A percentile compares a stretch with the other conserved stretches of the same genome.
phyloP scores from a whole-genome alignment of 2,329 filamentous ascomycete genomes.

The Cryoendolithus antarcticus region DNA sequence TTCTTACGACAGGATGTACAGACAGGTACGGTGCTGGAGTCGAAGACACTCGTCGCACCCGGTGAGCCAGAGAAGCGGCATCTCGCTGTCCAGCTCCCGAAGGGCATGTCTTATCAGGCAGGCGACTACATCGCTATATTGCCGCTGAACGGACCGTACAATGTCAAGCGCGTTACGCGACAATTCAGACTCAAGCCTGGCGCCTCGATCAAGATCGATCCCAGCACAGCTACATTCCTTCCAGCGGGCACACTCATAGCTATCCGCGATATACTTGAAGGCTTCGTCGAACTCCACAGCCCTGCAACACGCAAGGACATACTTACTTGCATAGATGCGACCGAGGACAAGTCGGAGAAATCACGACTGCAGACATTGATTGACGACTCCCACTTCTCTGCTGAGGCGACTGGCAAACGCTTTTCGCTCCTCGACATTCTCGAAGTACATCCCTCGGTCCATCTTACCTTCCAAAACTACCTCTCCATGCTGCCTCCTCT shows the following conservation, averaged over 20 bases:
- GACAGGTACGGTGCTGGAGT: slow-evolving; percentile 45
- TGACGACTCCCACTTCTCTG: not conserved
- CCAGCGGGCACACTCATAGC: slow-evolving; percentile 48
- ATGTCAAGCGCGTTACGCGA: slow-evolving; percentile 48
- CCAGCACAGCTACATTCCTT: slow-evolving; percentile 52
- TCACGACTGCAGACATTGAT: too few relatives aligned
- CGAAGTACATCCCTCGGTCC: slow-evolving; percentile 44
- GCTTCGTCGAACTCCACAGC: slow-evolving; percentile 59
- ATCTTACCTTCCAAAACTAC: slow-evolving; percentile 49
- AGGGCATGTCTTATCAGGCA: slow-evolving; percentile 47
- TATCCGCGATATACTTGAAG: slow-evolving; percentile 49
- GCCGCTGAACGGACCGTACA: slow-evolving; percentile 45
- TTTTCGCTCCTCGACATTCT: slow-evolving; percentile 49
- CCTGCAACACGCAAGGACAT: slow-evolving; percentile 41
- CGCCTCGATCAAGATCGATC: slow-evolving; percentile 26
- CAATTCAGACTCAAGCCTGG: slow-evolving; percentile 57
- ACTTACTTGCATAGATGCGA: slow-evolving; percentile 2
- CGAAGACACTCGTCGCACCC: slow-evolving; percentile 38
- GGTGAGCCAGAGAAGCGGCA: slow-evolving; percentile 44
- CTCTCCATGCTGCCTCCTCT: slow-evolving; percentile 14
- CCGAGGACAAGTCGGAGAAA: not conserved
- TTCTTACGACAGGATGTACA: slow-evolving; percentile 43
- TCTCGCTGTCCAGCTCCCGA: slow-evolving; percentile 30
- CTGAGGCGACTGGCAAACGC: slow-evolving; percentile 8
- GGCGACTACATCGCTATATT: slow-evolving; percentile 31